Base-by-base conservation (phyloP, 1,284 basidiomycete species). In the Ceratobasidium sp. region DNA sequence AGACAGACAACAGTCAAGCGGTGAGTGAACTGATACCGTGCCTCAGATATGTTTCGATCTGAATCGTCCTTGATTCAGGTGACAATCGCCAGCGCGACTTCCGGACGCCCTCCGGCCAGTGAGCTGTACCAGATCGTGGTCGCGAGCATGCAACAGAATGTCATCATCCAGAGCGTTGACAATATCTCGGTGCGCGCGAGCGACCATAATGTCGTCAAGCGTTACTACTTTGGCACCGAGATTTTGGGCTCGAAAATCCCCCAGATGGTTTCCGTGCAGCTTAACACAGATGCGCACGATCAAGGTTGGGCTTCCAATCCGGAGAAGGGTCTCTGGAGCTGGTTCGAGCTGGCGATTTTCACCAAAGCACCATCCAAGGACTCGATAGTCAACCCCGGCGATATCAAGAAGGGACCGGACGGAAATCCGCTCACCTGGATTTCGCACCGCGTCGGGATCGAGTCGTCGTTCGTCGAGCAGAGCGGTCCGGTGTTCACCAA, bases 301-400 rank as follows among this genome's bases (percentile, higher is more conserved):
- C 73, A 74, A 60, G 71, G 71, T 30, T 72, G 62, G 70, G 62
- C 45, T 2, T 55, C 21, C 21, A 18, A 58, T 26, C 34, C 26
- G 10, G 55, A 57, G 12, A 6, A 32, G 1, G 71, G 71, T 23
- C 72, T 39, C 30, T 69, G 71, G 62, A 59, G 71, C 23, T 74
- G 73, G 73, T 57, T 57, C 26, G 57, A 59, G 57, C 10, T 59
- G 21, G 34, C 57, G n/a, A 23, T 39, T 6, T 39, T 39, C 14
- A 23, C 32, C 36, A 39, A 36, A 18, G 34, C 32, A 3, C 34
- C 57, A 1, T 2, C 57, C 2, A 23, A 41, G 16, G 18, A 14
- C 5, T 8, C 5, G 30, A 2, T 32, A 2, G 53, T 57, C 4
- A 57, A 16, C 3, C 14, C 28, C 16, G 34, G 18, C 2, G 21